Conservation (phyloP, 257 asterid genomes). For the Penstemon davidsonii region DNA sequence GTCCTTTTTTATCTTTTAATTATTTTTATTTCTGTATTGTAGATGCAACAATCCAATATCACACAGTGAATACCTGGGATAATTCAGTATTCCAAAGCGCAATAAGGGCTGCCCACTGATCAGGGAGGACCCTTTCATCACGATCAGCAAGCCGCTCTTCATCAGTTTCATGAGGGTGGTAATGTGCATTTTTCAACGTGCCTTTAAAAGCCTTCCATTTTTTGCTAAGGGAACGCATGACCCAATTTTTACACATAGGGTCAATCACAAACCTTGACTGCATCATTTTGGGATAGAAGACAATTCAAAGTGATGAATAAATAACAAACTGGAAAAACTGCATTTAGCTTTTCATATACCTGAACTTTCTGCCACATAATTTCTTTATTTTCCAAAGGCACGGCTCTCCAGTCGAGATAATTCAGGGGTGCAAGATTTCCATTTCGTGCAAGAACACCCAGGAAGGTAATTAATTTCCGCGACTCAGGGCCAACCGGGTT, state of each 20-base stretch:
- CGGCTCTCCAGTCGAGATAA: conserved; percentile 39
- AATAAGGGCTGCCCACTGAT: conserved; percentile 45
- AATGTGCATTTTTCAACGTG: conserved; percentile 34
- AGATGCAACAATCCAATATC: background rate
- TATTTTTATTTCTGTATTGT: background rate
- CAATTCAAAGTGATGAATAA: background rate
- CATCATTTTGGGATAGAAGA: background rate
- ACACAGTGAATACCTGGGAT: conserved; percentile 30
- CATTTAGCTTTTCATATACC: conserved; percentile 24
- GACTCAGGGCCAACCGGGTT: conserved; percentile 39
- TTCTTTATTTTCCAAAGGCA: conserved; percentile 39
- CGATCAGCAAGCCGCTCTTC: conserved; percentile 45
- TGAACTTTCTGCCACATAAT: conserved; percentile 41
- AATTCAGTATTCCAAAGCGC: conserved; percentile 41
- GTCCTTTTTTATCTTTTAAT: too few species aligned
- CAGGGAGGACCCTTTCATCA: conserved; percentile 47
- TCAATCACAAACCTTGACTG: conserved; percentile 40
- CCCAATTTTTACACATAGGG: conserved; percentile 34
- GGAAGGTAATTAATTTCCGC: conserved; percentile 33
- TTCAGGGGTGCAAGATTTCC: conserved; percentile 40
- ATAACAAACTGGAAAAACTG: background rate
- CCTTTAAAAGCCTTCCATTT: conserved; percentile 44
- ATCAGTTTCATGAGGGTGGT: conserved; percentile 36
- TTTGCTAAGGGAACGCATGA: conserved; percentile 33
- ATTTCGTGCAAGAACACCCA: conserved; percentile 41